A percentile compares a stretch with the other conserved stretches of the same genome.
phyloP scores from a whole-genome alignment of 2,329 filamentous ascomycete species.

The Colletotrichum falcatum region DNA sequence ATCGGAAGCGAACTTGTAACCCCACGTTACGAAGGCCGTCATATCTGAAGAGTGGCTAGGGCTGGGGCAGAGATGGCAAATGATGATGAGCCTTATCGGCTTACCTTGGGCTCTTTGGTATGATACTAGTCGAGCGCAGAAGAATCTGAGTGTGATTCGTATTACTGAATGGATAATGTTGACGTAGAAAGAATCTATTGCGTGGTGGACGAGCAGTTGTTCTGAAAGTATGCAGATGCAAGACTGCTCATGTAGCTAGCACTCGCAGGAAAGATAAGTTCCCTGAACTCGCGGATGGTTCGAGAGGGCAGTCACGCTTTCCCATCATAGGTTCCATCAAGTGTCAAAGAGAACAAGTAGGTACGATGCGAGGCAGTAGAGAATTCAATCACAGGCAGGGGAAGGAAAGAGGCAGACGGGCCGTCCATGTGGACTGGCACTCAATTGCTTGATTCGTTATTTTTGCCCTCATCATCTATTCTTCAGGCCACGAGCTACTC shows the following conservation, averaged over 20 bases:
- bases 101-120: background rate
- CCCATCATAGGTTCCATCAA: background rate
- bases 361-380: background rate
- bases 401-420: background rate
- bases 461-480: background rate
- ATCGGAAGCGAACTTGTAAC: background rate
- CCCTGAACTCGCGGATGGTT: background rate
- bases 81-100: background rate
- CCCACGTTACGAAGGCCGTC: conserved; percentile 1
- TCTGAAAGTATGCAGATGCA: background rate
- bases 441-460: background rate
- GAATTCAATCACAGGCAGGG: background rate
- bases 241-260: background rate
- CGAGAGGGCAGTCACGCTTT: background rate
- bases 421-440: background rate
- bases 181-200: background rate
- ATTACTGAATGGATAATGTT: background rate
- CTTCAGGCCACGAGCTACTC: background rate
- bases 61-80: background rate
- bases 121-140: background rate
- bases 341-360: background rate
- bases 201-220: background rate
- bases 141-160: background rate
- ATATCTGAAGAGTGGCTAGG: background rate
- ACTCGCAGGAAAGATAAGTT: background rate